Evolutionary conservation across 192 early-diverging fungal species (phyloP).

Genomic region (Geranomyces variabilis): DNA sequence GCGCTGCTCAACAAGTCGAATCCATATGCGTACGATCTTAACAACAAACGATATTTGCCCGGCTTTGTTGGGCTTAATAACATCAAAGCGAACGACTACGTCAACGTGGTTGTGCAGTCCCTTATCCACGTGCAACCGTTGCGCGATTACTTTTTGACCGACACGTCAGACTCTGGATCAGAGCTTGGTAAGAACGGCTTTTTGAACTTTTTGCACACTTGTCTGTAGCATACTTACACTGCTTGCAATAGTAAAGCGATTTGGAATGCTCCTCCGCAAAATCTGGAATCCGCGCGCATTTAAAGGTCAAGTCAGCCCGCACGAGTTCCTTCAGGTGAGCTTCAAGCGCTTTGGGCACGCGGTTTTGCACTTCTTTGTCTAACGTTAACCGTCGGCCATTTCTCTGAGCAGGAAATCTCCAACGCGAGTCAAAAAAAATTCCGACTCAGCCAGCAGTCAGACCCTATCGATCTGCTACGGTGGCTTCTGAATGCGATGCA

Average conservation of each 20-base stretch:
- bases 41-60: conserved; percentile 81
- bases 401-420: conserved; percentile 67
- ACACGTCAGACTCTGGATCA: conserved; percentile 45
- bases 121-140: conserved; percentile 84
- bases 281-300: conserved; percentile 93
- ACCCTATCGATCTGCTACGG: conserved; percentile 83
- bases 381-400: too few species aligned
- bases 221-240: neutral
- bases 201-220: neutral
- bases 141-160: conserved; percentile 78
- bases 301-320: conserved; percentile 93
- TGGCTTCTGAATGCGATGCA: conserved; percentile 96
- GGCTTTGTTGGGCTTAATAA: conserved; percentile 95
- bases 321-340: conserved; percentile 85
- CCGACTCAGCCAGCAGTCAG: conserved; percentile 75
- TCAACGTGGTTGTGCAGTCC: conserved; percentile 89
- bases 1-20: conserved; percentile 63
- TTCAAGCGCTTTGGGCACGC: neutral
- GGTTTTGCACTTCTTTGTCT: neutral
- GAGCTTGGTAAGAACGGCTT: conserved; percentile 36
- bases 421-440: conserved; percentile 81
- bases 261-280: conserved; percentile 80
- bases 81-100: conserved; percentile 92
- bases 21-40: conserved; percentile 74
- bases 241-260: conserved; percentile 61